Evolutionary conservation across 176 grass and related monocot genomes (phyloP), one percentile per base, ranked within the genome.

Genomic region (Eleusine indica): DNA sequence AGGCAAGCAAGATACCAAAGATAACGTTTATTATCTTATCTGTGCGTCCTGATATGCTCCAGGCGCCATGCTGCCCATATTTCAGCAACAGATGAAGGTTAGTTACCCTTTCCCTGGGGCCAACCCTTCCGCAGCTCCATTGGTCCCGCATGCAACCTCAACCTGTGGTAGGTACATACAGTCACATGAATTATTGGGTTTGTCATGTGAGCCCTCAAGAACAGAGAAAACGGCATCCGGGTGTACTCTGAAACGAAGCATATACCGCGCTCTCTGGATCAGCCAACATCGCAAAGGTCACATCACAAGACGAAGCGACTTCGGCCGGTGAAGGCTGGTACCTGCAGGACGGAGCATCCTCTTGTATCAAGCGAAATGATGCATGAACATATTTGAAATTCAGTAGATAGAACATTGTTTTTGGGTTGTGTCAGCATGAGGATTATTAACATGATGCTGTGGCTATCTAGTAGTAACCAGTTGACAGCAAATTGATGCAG

Each of bases 211-310:
- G 52, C 37, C 47, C 75, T 44, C 75, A 84, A 14, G 38, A 80
- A 70, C 71, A 87, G 38, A 80, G 68, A 75, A 39, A 30, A n/a
- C 9, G 25, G 51, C 13, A 35, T 25, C 16, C 8, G 62, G 62
- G 32, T 17, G 70, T 18, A 13, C 61, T 30, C 54, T 28, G 62
- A 80, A 69, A 32, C 5, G 42, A 63, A 79, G 83, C 47, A 68
- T 80, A 25, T 89, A 83, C 90, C 82, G 89, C 95, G 56, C 92
- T 94, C 9, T 83, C 84, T 73, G 95, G 92, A 53, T 98, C 95
- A 78, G 92, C 95, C 58, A 95, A 86, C 92, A 93, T 95, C 21
- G 89, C 87, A 81, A 98, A 95, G 38, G 95, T 94, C 70, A 98
- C 90, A 43, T 94, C 86, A 16, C 90, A 93, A 57, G 95, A 88